phyloP scores from a whole-genome alignment of 345 rosid genomes.

The Gossypium ekmanianum region DNA sequence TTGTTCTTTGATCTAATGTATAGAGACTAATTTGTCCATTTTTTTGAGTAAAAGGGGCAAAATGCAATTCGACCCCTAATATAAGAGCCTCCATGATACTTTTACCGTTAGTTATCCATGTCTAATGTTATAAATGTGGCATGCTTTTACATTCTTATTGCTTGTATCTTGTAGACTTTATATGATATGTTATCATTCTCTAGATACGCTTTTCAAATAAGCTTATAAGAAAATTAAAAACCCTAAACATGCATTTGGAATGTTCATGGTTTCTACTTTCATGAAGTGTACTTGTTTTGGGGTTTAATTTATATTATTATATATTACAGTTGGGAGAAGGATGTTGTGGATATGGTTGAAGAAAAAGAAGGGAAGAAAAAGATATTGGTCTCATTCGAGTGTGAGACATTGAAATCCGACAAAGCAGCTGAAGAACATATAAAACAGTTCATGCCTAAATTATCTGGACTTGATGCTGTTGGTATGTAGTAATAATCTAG shows the following conservation, averaged over 20 bases:
- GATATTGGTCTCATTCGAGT: constrained; percentile 62
- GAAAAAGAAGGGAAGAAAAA: constrained; percentile 57
- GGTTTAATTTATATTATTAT: background rate
- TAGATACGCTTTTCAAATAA: too few relatives aligned
- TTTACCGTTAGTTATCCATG: background rate
- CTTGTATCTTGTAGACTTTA: background rate
- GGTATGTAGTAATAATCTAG: constrained; percentile 38
- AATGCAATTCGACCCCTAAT: too few relatives aligned
- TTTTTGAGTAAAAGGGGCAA: too few relatives aligned
- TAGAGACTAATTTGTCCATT: too few relatives aligned
- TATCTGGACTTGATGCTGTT: constrained; percentile 77
- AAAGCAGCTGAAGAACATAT: constrained; percentile 88
- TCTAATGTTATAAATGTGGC: background rate
- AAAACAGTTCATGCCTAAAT: constrained; percentile 76
- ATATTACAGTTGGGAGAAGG: constrained; percentile 68
- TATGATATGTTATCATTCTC: too few relatives aligned
- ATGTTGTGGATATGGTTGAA: constrained; percentile 68
- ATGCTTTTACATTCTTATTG: background rate
- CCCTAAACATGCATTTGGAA: background rate
- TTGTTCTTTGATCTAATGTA: too few relatives aligned
- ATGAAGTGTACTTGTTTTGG: too few relatives aligned
- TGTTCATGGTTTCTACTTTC: too few relatives aligned
- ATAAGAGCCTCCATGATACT: too few relatives aligned
- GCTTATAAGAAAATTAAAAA: too few relatives aligned
- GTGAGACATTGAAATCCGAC: constrained; percentile 90